Evolutionary conservation across 2,329 filamentous ascomycete genomes (phyloP), one percentile per base, ranked within the genome.

Genomic region (Boeremia exigua): DNA sequence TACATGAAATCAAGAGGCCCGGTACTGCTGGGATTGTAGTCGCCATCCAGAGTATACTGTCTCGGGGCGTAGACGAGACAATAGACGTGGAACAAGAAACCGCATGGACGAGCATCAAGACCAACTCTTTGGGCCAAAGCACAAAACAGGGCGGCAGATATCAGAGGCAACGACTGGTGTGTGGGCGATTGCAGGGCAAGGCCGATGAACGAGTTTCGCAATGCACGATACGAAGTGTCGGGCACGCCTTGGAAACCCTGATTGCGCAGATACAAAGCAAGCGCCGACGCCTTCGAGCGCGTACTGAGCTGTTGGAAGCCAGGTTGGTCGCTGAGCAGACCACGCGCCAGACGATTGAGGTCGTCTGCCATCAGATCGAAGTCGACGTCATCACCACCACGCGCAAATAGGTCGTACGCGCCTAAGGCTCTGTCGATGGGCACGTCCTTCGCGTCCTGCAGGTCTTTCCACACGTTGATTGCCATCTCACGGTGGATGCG

Each of bases 141-240:
- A 69, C 90, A 95, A 76, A 89, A 99, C 59, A 98, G 96, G 56
- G 88, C 89, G 51, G 89, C 89, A 1, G 92, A 95, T 58, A 97
- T 89, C 46, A 97, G 82, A 1, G 94, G 95, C 8, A 97, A 81
- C 1, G 92, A 94, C 27, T 90, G 87, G 67, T 96, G 92, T 0
- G 84, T 82, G 6, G 84, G 78, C 45, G 90, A 87, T 32, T 86
- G 87, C 38, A 98, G 80, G 4, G 90, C 91, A 58, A 96, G 82
- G 9, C 92, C 92, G 52, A 99, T 87, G 65, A 96, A 90, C 66
- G 91, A 96, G 75, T 98, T 96, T 59, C 90, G 86, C 54, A 98
- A 77, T 55, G 89, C 88, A 64, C 91, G 87, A 71, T 95, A 97
- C 50, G 88, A 85, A 7, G 86, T 84, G n/a, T 86, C 78, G n/a